phyloP scores from a whole-genome alignment of 768 basidiomycete genomes.

The Pholiota conissans region DNA sequence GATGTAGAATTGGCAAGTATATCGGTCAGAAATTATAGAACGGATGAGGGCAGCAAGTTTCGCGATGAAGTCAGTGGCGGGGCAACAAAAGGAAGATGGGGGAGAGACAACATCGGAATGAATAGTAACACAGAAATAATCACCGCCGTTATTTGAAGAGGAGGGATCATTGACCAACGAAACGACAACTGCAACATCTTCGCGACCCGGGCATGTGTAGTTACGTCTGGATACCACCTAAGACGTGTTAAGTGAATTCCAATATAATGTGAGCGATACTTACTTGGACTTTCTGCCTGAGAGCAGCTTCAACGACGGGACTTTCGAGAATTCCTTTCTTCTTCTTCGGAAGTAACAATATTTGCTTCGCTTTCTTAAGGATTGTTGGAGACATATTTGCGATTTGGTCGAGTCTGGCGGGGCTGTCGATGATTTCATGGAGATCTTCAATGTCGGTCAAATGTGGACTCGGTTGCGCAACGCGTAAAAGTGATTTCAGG shows the following conservation, averaged over 20 bases:
- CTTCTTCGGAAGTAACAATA: conserved; percentile 36
- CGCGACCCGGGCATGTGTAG: conserved; percentile 41
- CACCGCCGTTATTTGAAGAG: conserved; percentile 28
- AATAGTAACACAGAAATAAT: conserved; percentile 36
- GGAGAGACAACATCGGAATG: conserved; percentile 22
- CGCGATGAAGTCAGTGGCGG: conserved; percentile 31
- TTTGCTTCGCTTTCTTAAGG: conserved; percentile 37
- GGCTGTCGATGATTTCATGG: conserved; percentile 32
- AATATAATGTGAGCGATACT: background rate
- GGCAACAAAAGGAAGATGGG: conserved; percentile 24
- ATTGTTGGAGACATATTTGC: conserved; percentile 33
- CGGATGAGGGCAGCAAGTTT: conserved; percentile 36
- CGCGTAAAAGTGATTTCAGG: conserved; percentile 38
- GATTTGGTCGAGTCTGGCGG: conserved; percentile 27
- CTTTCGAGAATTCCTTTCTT: conserved; percentile 21
- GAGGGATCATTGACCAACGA: conserved; percentile 44
- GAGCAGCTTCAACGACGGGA: conserved; percentile 40
- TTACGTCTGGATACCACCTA: conserved; percentile 44
- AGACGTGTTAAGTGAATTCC: background rate
- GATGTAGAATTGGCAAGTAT: conserved; percentile 46
- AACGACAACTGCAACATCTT: conserved; percentile 46
- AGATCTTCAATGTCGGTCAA: conserved; percentile 52
- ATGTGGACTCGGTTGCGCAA: conserved; percentile 20
- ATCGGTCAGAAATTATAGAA: conserved; percentile 25
- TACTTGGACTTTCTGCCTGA: conserved; percentile 34